These are phyloP conservation scores for Globisporangium paddicum DNA, from an alignment of 352 stramenopile genomes.

Conservation along the genomic window DNA sequence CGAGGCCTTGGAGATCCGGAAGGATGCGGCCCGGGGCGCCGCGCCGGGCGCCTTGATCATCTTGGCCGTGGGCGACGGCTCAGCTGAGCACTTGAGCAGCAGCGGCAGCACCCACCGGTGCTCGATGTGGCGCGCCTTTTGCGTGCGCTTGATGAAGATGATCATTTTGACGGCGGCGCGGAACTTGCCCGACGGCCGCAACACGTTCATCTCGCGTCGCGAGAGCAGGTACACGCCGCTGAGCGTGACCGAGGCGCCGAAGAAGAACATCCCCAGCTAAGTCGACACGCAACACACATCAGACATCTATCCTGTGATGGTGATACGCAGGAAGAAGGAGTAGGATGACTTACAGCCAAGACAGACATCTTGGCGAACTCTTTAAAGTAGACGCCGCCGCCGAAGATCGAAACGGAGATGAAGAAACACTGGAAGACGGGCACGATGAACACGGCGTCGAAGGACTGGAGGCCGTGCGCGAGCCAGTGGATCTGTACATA, in stretches of 20 bases:
- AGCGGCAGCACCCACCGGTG: slow-evolving; percentile 26
- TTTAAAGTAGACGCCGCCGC: slow-evolving; percentile 87
- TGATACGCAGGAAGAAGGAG: not conserved
- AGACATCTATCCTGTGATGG: too few species aligned
- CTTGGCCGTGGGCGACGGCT: not conserved
- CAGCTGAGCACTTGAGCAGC: slow-evolving; percentile 13
- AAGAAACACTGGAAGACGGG: slow-evolving; percentile 89
- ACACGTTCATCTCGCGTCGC: slow-evolving; percentile 58
- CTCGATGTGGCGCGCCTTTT: slow-evolving; percentile 54
- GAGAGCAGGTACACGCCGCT: slow-evolving; percentile 67
- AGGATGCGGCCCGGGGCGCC: slow-evolving; percentile 3
- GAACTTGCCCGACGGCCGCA: slow-evolving; percentile 37
- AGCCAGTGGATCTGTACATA: slow-evolving; percentile 75
- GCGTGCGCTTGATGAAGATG: slow-evolving; percentile 57
- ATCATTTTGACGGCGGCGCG: slow-evolving; percentile 52
- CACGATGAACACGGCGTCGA: slow-evolving; percentile 86
- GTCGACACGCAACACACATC: not conserved
- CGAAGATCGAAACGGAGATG: slow-evolving; percentile 88
- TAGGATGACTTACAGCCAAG: slow-evolving; percentile 23
- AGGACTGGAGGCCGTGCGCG: slow-evolving; percentile 70
- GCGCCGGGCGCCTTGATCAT: slow-evolving; percentile 2
- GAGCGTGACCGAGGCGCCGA: slow-evolving; percentile 65
- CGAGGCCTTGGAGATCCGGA: slow-evolving; percentile 46
- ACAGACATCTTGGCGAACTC: slow-evolving; percentile 60
- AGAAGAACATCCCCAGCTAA: slow-evolving; percentile 64